Base-by-base conservation (phyloP, 148 eudicot genomes). In the Chenopodium berlandieri region DNA sequence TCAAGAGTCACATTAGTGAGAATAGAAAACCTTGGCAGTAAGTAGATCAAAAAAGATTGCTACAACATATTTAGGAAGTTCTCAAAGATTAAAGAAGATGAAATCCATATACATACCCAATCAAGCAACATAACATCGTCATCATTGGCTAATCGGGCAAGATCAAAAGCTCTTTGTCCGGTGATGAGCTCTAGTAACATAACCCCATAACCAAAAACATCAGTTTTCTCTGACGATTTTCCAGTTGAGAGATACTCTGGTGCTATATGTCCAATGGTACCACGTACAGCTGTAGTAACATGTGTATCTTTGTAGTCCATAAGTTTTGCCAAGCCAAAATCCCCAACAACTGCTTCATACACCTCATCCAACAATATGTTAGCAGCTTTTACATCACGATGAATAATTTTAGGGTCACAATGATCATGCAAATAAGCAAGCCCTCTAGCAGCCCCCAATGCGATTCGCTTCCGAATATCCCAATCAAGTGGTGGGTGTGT, bases 171-270 rank as follows among this genome's bases (percentile, higher is more conserved):
- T 73, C 91, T 81, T 79, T 89, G 91, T 25, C 91, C 91, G 9
- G 91, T 89, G 47, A 89, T 89, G 75, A 89, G 87, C 86, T 89
- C 91, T 75, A 89, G 83, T 73, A 89, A 89, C 89, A 87, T 86
- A 65, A 88, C 89, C 25, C 91, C 91, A 25, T 86, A 88, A 31
- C 91, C 91, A 76, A 86, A 88, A 81, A 86, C 89, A 85, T 88
- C 91, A 66, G 91, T 88, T 72, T 88, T 88, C 54, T 88, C 91
- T 31, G 89, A 86, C 13, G 89, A 88, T 54, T 88, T 88, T 83
- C 91, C 89, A 20, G 91, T 88, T 74, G 91, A 88, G 50, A 88
- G 86, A 81, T 88, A 88, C 80, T 88, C 87, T 5, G 89, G 89
- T 17, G 89, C 89, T 84, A 87, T 87, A 77, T 87, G 89, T 17